Conservation (phyloP, 2,329 filamentous ascomycete species). For the Chlorencoelia australis region DNA sequence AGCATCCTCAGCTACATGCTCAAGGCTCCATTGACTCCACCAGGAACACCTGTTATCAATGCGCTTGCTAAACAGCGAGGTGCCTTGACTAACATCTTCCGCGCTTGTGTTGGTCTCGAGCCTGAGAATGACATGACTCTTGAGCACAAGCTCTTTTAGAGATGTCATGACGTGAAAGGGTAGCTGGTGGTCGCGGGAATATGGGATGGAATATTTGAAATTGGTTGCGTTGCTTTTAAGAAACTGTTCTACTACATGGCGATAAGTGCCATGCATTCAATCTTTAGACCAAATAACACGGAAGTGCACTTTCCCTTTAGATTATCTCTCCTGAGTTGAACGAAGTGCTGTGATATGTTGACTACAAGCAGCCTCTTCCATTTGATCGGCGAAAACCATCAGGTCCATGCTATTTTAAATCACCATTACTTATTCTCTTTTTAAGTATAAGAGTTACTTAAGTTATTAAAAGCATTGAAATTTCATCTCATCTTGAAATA, state of each 20-base stretch:
- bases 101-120: conserved; percentile 90
- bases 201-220: conserved; percentile 1
- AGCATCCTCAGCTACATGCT: conserved; percentile 99
- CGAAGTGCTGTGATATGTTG: no score
- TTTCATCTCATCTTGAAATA: no score
- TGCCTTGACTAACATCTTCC: conserved; percentile 96
- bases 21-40: conserved; percentile 85
- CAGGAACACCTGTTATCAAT: conserved; percentile 92
- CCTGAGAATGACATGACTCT: conserved; percentile 98
- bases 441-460: no score
- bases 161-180: neutral
- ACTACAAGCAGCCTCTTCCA: no score
- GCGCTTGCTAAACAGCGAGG: conserved; percentile 91
- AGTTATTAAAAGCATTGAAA: no score
- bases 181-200: neutral
- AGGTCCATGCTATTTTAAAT: no score
- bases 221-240: conserved; percentile 2
- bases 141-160: conserved; percentile 91
- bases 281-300: conserved; percentile 21
- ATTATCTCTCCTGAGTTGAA: no score
- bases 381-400: no score
- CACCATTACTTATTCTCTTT: no score
- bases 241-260: conserved; percentile 17
- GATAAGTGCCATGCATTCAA: conserved; percentile 26
- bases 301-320: no score